These are phyloP conservation scores for Pouteria campechiana DNA, from an alignment of 179 eudicot species.

Conservation along the genomic window DNA sequence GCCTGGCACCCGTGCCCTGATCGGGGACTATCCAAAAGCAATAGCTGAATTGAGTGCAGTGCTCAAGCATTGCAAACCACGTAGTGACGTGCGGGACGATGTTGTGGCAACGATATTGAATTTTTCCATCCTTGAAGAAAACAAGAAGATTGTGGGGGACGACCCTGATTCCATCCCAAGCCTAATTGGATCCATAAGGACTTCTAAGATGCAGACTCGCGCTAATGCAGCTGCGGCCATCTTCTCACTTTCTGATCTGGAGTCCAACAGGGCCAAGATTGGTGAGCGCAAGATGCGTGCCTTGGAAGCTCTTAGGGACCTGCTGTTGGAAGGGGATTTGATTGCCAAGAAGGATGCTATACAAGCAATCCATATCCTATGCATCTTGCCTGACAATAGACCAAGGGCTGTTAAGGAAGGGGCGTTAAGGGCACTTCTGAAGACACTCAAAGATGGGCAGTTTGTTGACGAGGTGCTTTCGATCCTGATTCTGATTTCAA, in stretches of 20 bases:
- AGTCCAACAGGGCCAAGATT: constrained; percentile 57
- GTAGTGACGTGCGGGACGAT: constrained; percentile 42
- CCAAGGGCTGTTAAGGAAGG: constrained; percentile 61
- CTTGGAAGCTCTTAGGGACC: constrained; percentile 47
- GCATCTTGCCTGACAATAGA: constrained; percentile 63
- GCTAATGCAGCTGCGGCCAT: constrained; percentile 89
- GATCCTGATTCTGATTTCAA: constrained; percentile 68
- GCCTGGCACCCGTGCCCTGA: constrained; percentile 63
- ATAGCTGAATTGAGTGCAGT: constrained; percentile 47
- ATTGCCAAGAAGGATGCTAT: constrained; percentile 71
- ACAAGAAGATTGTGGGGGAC: constrained; percentile 81
- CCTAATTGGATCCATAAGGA: constrained; percentile 42
- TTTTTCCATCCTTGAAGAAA: constrained; percentile 75
- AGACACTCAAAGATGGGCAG: constrained; percentile 32
- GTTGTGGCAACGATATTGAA: constrained; percentile 67
- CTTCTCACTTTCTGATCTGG: constrained; percentile 77
- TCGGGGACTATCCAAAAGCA: constrained; percentile 47
- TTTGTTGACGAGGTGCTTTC: constrained; percentile 67
- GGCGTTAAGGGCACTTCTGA: constrained; percentile 49
- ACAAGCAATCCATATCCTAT: constrained; percentile 68
- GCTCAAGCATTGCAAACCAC: constrained; percentile 16
- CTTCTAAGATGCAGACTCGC: constrained; percentile 59
- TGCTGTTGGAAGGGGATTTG: constrained; percentile 55
- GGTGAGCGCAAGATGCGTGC: constrained; percentile 75
- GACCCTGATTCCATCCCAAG: constrained; percentile 50